These are phyloP conservation scores for Fusarium anthophilum DNA, from an alignment of 2,329 filamentous ascomycete species.

Conservation along the genomic window DNA sequence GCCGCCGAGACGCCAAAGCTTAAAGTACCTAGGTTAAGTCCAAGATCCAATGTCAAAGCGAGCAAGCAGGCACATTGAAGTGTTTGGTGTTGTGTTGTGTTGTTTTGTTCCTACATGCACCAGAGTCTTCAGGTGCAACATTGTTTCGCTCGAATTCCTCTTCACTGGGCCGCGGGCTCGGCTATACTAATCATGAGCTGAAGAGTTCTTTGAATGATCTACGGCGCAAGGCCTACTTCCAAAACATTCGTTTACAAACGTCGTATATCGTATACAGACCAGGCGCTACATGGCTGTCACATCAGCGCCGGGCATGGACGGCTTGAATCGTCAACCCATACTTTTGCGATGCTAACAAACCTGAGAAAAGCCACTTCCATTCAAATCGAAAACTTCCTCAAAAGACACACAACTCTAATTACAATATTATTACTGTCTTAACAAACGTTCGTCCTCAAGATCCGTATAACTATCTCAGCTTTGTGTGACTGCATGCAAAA, in stretches of 20 bases:
- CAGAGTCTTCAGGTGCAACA: background rate
- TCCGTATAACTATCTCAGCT: background rate
- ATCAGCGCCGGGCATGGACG: background rate
- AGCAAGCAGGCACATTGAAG: background rate
- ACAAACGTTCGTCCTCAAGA: background rate
- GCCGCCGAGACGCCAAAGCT: constrained; percentile 28
- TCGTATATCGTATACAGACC: background rate
- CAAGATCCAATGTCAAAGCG: background rate
- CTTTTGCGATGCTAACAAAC: constrained; percentile 68
- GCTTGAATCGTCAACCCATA: constrained; percentile 60
- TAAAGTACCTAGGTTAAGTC: background rate
- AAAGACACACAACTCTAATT: background rate
- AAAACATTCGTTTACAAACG: background rate
- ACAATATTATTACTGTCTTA: background rate
- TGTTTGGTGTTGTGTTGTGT: background rate
- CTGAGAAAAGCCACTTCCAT: constrained; percentile 53
- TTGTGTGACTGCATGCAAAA: background rate
- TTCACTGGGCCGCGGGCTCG: background rate
- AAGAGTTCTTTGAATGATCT: constrained; percentile 50
- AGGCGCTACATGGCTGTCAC: background rate
- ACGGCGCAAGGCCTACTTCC: constrained; percentile 52
- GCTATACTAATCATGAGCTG: background rate
- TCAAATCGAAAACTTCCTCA: background rate
- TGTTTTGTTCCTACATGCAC: background rate
- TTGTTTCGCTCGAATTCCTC: background rate